These are phyloP conservation scores for Mycothermus thermophilus DNA, from an alignment of 495 filamentous ascomycete species.

Conservation along the genomic window DNA sequence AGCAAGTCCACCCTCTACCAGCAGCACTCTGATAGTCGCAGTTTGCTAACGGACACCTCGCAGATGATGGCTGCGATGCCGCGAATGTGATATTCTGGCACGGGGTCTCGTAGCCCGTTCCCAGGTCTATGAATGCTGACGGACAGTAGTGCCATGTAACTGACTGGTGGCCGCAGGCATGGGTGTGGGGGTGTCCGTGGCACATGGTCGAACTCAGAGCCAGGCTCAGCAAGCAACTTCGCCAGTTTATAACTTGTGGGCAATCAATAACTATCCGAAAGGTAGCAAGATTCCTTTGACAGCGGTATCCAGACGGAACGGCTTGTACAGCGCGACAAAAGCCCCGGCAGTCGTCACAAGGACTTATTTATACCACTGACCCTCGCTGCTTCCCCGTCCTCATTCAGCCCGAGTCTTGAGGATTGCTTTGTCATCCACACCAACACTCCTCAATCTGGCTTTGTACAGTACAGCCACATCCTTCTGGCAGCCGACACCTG, in stretches of 20 bases:
- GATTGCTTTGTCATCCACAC: too few species aligned
- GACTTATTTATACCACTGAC: neutral
- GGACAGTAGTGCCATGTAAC: conserved; percentile 33
- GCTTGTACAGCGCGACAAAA: too few species aligned
- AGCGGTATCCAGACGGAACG: too few species aligned
- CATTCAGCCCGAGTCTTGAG: too few species aligned
- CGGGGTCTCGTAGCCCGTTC: conserved; percentile 28
- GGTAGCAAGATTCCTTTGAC: neutral
- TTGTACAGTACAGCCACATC: too few species aligned
- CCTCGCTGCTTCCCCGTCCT: neutral
- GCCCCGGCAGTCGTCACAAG: neutral
- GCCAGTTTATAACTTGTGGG: too few species aligned
- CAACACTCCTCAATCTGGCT: too few species aligned
- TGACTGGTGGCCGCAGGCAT: conserved; percentile 30
- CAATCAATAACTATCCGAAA: too few species aligned
- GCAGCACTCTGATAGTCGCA: conserved; percentile 26
- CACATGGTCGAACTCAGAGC: conserved; percentile 20
- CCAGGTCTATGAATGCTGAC: conserved; percentile 25
- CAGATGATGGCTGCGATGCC: conserved; percentile 22
- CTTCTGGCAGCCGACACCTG: too few species aligned
- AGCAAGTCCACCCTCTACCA: conserved; percentile 30
- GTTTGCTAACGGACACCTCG: conserved; percentile 25
- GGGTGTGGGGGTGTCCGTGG: conserved; percentile 29
- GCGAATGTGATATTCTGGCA: conserved; percentile 28
- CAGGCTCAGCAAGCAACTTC: neutral